Percentiles rank a stretch among this genome's conserved stretches.
phyloP scores from a whole-genome alignment of 2,329 filamentous ascomycete genomes.

The Lasiodiplodia citricola region DNA sequence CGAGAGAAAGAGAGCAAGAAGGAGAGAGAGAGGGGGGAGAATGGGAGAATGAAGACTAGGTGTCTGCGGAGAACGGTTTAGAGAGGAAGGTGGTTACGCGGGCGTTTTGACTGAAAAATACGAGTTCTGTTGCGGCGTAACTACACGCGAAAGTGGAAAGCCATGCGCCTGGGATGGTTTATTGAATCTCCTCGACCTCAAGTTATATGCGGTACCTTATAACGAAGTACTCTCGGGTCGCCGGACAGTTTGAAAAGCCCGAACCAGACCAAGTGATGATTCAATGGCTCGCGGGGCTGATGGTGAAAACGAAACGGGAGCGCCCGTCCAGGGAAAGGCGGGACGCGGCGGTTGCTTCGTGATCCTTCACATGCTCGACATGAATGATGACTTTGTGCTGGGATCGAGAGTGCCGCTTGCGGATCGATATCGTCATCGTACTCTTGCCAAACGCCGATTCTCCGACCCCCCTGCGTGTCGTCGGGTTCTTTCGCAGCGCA shows the following conservation, averaged over 20 bases:
- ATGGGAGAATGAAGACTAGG: background rate
- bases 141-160: background rate
- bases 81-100: background rate
- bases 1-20: background rate
- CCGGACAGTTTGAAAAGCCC: conserved; percentile 13
- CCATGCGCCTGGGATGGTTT: background rate
- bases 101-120: background rate
- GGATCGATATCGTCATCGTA: conserved; percentile 17
- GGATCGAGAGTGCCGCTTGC: conserved; percentile 6
- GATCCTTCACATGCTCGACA: conserved; percentile 6
- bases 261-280: conserved; percentile 11
- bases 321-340: background rate
- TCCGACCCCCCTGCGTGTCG: background rate
- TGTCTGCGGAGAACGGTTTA: no score
- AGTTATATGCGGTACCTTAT: background rate
- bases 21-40: background rate
- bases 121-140: background rate
- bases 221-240: background rate
- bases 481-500: background rate
- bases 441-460: background rate
- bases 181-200: background rate
- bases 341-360: background rate
- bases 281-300: conserved; percentile 4
- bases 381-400: conserved; percentile 21
- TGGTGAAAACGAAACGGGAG: background rate